phyloP scores from a whole-genome alignment of 805 yeast species.

The Hanseniaspora jakobsenii region DNA sequence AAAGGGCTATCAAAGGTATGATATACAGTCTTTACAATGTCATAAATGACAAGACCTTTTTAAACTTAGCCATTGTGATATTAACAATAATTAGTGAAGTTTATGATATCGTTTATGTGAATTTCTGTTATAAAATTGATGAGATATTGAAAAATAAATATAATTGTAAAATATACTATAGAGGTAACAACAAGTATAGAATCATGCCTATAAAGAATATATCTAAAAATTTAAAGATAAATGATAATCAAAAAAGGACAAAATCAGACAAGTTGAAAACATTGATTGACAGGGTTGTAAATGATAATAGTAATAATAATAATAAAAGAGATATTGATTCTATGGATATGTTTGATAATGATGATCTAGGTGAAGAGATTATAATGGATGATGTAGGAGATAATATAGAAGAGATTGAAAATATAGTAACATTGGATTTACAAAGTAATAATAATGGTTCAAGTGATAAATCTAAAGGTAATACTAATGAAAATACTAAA shows the following conservation, averaged over 20 bases:
- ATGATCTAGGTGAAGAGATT: constrained; percentile 9
- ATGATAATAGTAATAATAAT: too few relatives aligned
- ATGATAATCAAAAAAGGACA: not conserved
- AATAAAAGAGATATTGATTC: not conserved
- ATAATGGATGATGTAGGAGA: not conserved
- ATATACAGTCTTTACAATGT: constrained; percentile 9
- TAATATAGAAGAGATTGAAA: not conserved
- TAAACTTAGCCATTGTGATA: constrained; percentile 8
- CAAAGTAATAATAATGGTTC: not conserved
- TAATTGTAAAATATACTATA: not conserved
- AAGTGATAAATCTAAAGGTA: not conserved
- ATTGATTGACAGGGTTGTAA: too few relatives aligned
- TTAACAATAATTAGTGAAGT: constrained; percentile 6
- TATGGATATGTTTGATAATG: not conserved
- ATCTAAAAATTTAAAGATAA: not conserved
- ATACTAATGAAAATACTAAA: too few relatives aligned
- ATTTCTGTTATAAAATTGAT: not conserved
- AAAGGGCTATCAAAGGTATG: not conserved
- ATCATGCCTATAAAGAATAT: constrained; percentile 1
- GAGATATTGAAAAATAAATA: not conserved
- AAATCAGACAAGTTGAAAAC: too few relatives aligned
- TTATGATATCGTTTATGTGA: not conserved
- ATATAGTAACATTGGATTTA: not conserved
- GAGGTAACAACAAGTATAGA: not conserved
- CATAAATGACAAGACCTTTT: constrained; percentile 9